These are phyloP conservation scores for Hymenoscyphus repandus DNA, from an alignment of 2,329 filamentous ascomycete species.

Conservation along the genomic window DNA sequence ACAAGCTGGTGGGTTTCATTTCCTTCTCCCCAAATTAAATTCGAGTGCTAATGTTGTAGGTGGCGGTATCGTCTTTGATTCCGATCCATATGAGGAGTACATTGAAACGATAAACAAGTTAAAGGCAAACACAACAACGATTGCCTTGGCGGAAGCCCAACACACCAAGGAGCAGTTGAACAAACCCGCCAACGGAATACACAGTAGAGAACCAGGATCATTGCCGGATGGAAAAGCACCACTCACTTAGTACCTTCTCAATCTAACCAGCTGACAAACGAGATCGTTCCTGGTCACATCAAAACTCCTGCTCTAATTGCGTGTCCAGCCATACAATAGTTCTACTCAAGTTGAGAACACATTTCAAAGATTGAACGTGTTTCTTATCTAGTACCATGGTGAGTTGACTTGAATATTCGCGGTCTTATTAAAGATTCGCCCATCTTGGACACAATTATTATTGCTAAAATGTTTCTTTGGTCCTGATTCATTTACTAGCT, in stretches of 20 bases:
- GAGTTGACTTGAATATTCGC: too few species aligned
- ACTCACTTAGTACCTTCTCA: constrained; percentile 18
- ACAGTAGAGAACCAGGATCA: constrained; percentile 1
- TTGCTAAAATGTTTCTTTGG: too few species aligned
- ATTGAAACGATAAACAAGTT: constrained; percentile 97
- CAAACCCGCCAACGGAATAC: constrained; percentile 7
- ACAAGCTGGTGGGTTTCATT: constrained; percentile 55
- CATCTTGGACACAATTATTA: too few species aligned
- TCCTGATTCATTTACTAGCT: too few species aligned
- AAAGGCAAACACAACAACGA: constrained; percentile 81
- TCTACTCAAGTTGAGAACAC: too few species aligned
- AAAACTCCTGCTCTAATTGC: too few species aligned
- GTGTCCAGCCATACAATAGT: too few species aligned
- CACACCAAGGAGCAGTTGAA: constrained; percentile 20
- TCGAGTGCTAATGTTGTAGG: constrained; percentile 39
- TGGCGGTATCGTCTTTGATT: constrained; percentile 92
- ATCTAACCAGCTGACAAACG: too few species aligned
- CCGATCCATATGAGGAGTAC: constrained; percentile 86
- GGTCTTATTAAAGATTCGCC: too few species aligned
- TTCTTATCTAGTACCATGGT: too few species aligned
- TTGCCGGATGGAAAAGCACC: constrained; percentile 11
- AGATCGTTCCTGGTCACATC: background rate
- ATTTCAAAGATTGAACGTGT: too few species aligned
- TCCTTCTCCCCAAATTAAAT: background rate
- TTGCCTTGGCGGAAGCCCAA: constrained; percentile 72